Evolutionary conservation across 2,329 filamentous ascomycete species (phyloP).

Genomic region (Apiospora hydei): DNA sequence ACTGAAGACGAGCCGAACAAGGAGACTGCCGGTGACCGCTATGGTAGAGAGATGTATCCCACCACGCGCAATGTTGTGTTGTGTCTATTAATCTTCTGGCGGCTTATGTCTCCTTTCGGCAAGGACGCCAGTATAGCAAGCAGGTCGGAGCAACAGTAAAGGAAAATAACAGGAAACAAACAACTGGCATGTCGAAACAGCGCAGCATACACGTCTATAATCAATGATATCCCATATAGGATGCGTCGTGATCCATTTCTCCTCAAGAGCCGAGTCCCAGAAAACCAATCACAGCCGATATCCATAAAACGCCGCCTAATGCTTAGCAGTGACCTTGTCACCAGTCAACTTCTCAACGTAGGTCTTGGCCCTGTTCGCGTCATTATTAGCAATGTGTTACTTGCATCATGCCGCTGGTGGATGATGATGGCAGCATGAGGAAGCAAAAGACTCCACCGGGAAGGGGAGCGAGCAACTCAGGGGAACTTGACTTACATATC

Average conservation of each 20-base stretch:
- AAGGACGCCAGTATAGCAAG: background rate
- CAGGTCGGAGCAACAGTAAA: background rate
- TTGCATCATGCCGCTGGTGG: constrained; percentile 22
- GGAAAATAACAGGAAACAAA: constrained; percentile 4
- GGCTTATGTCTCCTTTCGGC: constrained; percentile 2
- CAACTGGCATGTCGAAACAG: constrained; percentile 13
- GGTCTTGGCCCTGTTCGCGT: constrained; percentile 63
- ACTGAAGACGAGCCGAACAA: too few species aligned
- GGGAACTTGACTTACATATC: constrained; percentile 78
- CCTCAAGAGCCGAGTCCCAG: constrained; percentile 10
- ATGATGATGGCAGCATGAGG: constrained; percentile 7
- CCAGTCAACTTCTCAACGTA: constrained; percentile 73
- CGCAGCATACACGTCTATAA: constrained; percentile 13
- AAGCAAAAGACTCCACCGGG: background rate
- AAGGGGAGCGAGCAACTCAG: constrained; percentile 5
- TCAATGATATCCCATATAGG: constrained; percentile 4
- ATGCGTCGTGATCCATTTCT: constrained; percentile 8
- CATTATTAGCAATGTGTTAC: constrained; percentile 36
- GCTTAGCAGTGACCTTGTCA: constrained; percentile 70
- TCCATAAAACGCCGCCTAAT: constrained; percentile 57
- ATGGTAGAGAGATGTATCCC: background rate
- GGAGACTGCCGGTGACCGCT: background rate
- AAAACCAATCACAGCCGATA: constrained; percentile 10
- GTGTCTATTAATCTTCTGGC: background rate
- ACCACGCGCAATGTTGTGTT: background rate